Evolutionary conservation across 2,329 filamentous ascomycete species (phyloP), one percentile per base, ranked within the genome.

Genomic region (Elsinoe fawcettii): DNA sequence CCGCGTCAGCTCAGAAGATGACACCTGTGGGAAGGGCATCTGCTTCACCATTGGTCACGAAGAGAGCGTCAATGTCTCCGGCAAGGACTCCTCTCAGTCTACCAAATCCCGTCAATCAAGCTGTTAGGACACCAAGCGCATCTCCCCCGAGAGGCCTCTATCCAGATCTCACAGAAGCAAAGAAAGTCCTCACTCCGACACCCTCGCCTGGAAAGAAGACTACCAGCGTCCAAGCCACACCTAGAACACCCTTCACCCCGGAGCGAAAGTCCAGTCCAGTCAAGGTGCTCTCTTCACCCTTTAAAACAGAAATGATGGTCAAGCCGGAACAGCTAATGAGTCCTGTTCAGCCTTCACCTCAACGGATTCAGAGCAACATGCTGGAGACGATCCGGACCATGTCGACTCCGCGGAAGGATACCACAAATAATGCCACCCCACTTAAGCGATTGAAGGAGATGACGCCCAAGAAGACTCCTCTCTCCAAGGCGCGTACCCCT

Each of bases 371-470:
- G 63, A 20, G 66, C 16, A 56, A 68, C 58, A 70, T 75, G 20
- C 66, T 69, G 6, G 73, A 75, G 59, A 75, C 69, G 36, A 75
- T 78, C 63, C 77, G 73, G 58, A 65, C 76, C 14, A 68, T 78
- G 53, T 75, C 73, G 0, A 78, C 76, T 0, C 76, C 76, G 4
- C 67, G 75, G 44, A 78, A 78, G 60, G 74, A 77, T 59, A 69
- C 68, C 4, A 61, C 67, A 32, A 67, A 66, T 56, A 61, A 27
- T 54, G 61, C 70, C 16, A 60, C 69, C 8, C 75, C 75, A 2
- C 60, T 72, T 6, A 75, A 75, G 61, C 67, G 69, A 20, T 53
- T 63, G 27, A 65, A 66, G 22, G 61, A 66, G 25, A 54, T 60
- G 51, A 63, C 63, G 2, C 71, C 66, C 37, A 70, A 69, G 55